These are phyloP conservation scores for Botrytis porri DNA, from an alignment of 2,329 filamentous ascomycete species.

Conservation along the genomic window DNA sequence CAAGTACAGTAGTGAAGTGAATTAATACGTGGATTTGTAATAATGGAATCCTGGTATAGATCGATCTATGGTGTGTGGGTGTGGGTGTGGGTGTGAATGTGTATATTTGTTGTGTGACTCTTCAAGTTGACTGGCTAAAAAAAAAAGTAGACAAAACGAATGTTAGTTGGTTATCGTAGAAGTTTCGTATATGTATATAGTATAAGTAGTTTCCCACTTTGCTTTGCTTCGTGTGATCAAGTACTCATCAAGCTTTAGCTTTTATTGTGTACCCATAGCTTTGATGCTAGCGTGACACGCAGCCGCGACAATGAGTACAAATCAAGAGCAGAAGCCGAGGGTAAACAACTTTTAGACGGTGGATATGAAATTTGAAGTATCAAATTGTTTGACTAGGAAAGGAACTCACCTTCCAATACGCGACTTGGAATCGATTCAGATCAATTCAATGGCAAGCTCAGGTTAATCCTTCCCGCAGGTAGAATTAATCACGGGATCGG, in stretches of 20 bases:
- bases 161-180: background rate
- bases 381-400: background rate
- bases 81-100: background rate
- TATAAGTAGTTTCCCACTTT: slow-evolving; percentile 5
- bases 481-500: slow-evolving; percentile 35
- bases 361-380: background rate
- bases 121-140: slow-evolving; percentile 1
- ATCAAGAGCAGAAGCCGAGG: background rate
- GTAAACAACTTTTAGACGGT: background rate
- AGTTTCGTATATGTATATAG: slow-evolving; percentile 4
- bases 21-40: background rate
- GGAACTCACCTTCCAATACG: slow-evolving; percentile 33
- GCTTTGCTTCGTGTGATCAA: background rate
- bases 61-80: background rate
- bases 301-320: background rate
- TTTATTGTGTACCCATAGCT: background rate
- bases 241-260: background rate
- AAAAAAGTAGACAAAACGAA: background rate
- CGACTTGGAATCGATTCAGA: slow-evolving; percentile 23
- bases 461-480: slow-evolving; percentile 36
- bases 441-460: slow-evolving; percentile 18
- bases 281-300: background rate
- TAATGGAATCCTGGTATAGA: background rate
- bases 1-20: background rate
- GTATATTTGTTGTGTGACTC: background rate